Evolutionary conservation across 2,329 filamentous ascomycete genomes (phyloP), one percentile per base, ranked within the genome.

Genomic region (Westerdykella sp.): DNA sequence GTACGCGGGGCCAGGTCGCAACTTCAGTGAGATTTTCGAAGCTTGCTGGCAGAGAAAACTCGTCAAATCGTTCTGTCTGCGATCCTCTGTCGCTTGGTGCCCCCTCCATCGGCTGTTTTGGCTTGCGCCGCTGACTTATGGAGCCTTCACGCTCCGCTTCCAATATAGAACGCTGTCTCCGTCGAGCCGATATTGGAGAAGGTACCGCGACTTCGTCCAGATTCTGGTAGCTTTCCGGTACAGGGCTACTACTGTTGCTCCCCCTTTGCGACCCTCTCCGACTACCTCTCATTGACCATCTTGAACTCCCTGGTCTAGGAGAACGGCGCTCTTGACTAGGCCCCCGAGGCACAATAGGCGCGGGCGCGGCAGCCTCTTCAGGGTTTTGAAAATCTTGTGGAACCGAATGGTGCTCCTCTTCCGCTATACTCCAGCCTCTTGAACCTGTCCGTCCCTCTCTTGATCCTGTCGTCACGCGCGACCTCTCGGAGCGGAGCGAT

Each of bases 131-230:
- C 22, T 31, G 23, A 9, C 18, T 22, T 16, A 38, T 6, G 23
- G n/a, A 13, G 34, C 18, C 28, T 36, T 16, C 22, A 12, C 25
- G 25, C 25, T 28, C 25, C 3, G 25, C 11, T 28, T 28, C 25
- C 2, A 28, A 10, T 28, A 71, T 38, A 60, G 48, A 21, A 48
- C 53, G 40, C 49, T 64, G 45, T 70, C 67, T 32, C 25, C 62
- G 62, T 23, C 56, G 66, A 49, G 72, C 72, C 42, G 73, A 65
- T 2, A 76, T 63, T 3, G 73, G 71, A 23, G 69, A 63, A 6
- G 71, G 67, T 2, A 57, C 65, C 16, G 43, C 46, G 15, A 56
- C 32, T 43, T 61, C 59, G 40, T 59, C 50, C 37, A 60, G 54
- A 32, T 58, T 59, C 2, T 43, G 43, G 34, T 55, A 60, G 16